Conservation (phyloP, 371 early-diverging fungal genomes). For the Actinomortierella wolfii region DNA sequence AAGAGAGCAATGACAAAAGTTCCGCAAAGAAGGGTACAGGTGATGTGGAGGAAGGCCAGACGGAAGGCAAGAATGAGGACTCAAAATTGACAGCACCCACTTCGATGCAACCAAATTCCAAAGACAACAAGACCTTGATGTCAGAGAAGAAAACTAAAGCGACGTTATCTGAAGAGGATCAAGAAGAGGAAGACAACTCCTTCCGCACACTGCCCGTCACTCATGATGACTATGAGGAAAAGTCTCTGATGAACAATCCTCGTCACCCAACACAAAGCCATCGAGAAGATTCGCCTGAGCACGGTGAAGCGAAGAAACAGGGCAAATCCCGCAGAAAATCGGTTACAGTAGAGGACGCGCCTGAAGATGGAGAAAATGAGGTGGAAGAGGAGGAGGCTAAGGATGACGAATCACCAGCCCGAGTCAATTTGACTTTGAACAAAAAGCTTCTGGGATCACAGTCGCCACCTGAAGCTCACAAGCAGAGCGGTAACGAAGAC, state of each 20-base stretch:
- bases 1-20: not conserved
- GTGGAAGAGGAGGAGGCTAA: conserved; percentile 10
- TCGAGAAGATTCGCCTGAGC: too few species aligned
- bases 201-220: conserved; percentile 17
- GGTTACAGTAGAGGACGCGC: not conserved
- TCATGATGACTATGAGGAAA: conserved; percentile 23
- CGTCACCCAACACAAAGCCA: too few species aligned
- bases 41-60: too few species aligned
- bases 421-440: conserved; percentile 16
- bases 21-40: not conserved
- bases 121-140: conserved; percentile 9
- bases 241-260: not conserved
- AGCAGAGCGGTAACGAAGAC: not conserved
- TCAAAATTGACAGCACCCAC: too few species aligned
- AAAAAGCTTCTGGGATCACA: not conserved
- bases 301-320: conserved; percentile 1
- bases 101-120: conserved; percentile 17
- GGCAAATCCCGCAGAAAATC: not conserved
- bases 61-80: too few species aligned
- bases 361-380: conserved; percentile 2
- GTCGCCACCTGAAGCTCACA: not conserved
- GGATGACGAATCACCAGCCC: conserved; percentile 5
- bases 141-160: not conserved
- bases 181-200: conserved; percentile 31
- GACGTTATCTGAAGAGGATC: conserved; percentile 3